These are phyloP conservation scores for Heritiera fomes DNA, from an alignment of 345 rosid genomes.

Conservation along the genomic window DNA sequence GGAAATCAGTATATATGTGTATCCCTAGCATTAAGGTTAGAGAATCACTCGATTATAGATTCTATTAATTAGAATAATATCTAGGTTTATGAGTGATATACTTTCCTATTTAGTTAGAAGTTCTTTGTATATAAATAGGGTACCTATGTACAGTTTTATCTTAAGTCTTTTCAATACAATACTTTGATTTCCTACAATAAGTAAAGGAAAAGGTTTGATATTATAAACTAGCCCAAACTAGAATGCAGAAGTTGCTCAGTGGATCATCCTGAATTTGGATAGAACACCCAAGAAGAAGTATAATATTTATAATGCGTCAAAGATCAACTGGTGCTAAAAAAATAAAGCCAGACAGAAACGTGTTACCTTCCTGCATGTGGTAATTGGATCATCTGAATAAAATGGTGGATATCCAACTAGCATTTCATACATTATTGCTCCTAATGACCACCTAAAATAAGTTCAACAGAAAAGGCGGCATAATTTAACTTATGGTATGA, in stretches of 20 bases:
- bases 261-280: neutral
- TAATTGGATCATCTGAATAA: conserved; percentile 87
- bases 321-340: conserved; percentile 18
- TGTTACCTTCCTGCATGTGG: conserved; percentile 85
- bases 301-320: conserved; percentile 15
- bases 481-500: conserved; percentile 1
- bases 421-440: conserved; percentile 97
- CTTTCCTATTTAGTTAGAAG: too few species aligned
- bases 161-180: too few species aligned
- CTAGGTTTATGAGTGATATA: too few species aligned
- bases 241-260: neutral
- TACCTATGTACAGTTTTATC: too few species aligned
- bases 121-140: too few species aligned
- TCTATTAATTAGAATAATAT: too few species aligned
- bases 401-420: conserved; percentile 95
- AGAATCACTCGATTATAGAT: too few species aligned
- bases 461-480: conserved; percentile 18
- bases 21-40: too few species aligned
- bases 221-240: neutral
- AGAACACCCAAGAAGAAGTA: neutral
- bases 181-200: too few species aligned
- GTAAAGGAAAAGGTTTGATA: neutral
- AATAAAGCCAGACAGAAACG: conserved; percentile 16
- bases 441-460: conserved; percentile 83
- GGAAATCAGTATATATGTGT: too few species aligned